Conservation (phyloP, 1,139 yeast species). For the Suhomyces panamericanus region DNA sequence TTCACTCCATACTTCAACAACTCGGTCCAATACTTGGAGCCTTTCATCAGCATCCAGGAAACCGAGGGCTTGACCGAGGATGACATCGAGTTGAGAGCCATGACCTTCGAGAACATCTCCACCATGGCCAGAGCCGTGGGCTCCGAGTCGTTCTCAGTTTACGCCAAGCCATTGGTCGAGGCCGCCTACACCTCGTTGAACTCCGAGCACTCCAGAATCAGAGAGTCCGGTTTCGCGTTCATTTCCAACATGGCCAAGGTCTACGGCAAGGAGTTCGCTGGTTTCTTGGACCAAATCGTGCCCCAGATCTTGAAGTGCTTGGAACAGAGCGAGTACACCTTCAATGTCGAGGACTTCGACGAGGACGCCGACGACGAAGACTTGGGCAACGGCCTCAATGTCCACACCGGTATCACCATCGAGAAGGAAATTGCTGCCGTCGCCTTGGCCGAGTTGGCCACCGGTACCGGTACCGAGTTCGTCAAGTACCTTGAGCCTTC, state of each 20-base stretch:
- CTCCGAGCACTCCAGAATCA: constrained; percentile 78
- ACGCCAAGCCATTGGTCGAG: constrained; percentile 85
- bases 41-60: constrained; percentile 66
- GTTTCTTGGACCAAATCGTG: constrained; percentile 77
- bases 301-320: constrained; percentile 84
- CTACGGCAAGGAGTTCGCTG: constrained; percentile 85
- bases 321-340: constrained; percentile 76
- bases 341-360: constrained; percentile 41
- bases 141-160: constrained; percentile 78
- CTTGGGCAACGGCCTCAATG: constrained; percentile 69
- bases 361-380: constrained; percentile 52
- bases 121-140: constrained; percentile 98
- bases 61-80: constrained; percentile 75
- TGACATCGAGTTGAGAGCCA: constrained; percentile 83
- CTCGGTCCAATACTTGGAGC: constrained; percentile 78
- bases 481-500: constrained; percentile 76
- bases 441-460: constrained; percentile 85
- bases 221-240: constrained; percentile 96
- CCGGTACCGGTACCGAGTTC: constrained; percentile 80
- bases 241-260: constrained; percentile 94
- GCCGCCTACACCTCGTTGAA: constrained; percentile 82
- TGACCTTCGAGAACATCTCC: constrained; percentile 89
- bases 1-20: constrained; percentile 83
- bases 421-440: constrained; percentile 98
- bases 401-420: constrained; percentile 91